Evolutionary conservation across 2,329 filamentous ascomycete species (phyloP).

Genomic region (Raffaelea albimanens): DNA sequence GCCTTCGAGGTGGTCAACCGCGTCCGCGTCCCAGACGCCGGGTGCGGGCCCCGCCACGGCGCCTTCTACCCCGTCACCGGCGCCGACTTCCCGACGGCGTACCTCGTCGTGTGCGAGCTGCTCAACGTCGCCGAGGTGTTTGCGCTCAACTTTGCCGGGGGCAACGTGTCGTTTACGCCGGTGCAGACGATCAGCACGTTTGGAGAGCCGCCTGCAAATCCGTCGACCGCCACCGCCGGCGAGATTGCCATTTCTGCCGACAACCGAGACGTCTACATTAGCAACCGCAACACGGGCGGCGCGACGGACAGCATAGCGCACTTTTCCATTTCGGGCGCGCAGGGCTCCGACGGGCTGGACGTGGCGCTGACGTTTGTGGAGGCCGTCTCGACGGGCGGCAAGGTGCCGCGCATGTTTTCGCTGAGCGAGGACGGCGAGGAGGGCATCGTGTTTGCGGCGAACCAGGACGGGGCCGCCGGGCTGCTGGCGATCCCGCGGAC

Average conservation of each 20-base stretch:
- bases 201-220: slow-evolving; percentile 25
- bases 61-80: slow-evolving; percentile 31
- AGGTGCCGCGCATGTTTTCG: slow-evolving; percentile 38
- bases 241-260: slow-evolving; percentile 33
- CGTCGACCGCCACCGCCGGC: slow-evolving; percentile 31
- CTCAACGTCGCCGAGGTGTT: slow-evolving; percentile 34
- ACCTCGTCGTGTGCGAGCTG: slow-evolving; percentile 37
- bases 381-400: slow-evolving; percentile 24
- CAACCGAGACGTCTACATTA: slow-evolving; percentile 37
- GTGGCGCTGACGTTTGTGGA: slow-evolving; percentile 23
- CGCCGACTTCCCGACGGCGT: slow-evolving; percentile 28
- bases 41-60: slow-evolving; percentile 41
- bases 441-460: slow-evolving; percentile 33
- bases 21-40: slow-evolving; percentile 23
- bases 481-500: too few species aligned
- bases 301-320: slow-evolving; percentile 37
- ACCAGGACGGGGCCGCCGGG: slow-evolving; percentile 21
- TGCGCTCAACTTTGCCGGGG: slow-evolving; percentile 26
- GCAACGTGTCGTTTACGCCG: slow-evolving; percentile 22
- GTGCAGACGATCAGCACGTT: slow-evolving; percentile 32
- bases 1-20: slow-evolving; percentile 26
- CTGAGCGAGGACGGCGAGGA: slow-evolving; percentile 21
- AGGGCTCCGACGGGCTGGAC: slow-evolving; percentile 15
- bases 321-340: slow-evolving; percentile 25
- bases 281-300: slow-evolving; percentile 36